Percentiles rank a stretch among this genome's conserved stretches.
Evolutionary conservation across 2,329 filamentous ascomycete species (phyloP).

Genomic region (Biscogniauxia sp.): DNA sequence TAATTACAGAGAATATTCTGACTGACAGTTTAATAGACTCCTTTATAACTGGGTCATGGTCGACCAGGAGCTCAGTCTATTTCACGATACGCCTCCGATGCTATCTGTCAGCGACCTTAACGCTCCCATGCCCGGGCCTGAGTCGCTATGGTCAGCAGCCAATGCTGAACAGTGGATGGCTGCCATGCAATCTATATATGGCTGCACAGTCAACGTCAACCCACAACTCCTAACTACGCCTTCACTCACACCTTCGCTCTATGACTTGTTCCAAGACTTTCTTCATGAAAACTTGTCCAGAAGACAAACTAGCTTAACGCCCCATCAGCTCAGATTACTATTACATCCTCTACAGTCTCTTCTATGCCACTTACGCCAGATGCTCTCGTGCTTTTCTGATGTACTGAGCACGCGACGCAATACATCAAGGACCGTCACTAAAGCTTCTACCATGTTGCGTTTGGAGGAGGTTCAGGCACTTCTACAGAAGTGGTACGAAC

Average conservation of each 20-base stretch:
- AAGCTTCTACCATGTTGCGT: constrained; percentile 56
- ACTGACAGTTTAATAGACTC: constrained; percentile 45
- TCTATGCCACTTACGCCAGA: constrained; percentile 62
- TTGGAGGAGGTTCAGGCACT: constrained; percentile 64
- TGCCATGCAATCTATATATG: constrained; percentile 57
- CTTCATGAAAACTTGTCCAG: constrained; percentile 60
- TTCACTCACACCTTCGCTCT: constrained; percentile 55
- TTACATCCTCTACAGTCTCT: constrained; percentile 67
- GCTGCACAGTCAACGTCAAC: constrained; percentile 47
- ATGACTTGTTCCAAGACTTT: constrained; percentile 66
- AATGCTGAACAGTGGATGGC: constrained; percentile 58
- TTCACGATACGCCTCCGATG: constrained; percentile 61
- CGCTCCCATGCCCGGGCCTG: constrained; percentile 60
- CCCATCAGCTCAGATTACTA: constrained; percentile 63
- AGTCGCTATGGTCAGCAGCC: constrained; percentile 61
- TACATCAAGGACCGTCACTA: constrained; percentile 49
- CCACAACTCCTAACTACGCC: constrained; percentile 51
- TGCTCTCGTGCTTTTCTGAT: constrained; percentile 64
- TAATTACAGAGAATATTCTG: constrained; percentile 11
- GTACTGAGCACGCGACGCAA: constrained; percentile 42
- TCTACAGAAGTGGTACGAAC: constrained; percentile 64
- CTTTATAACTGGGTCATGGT: constrained; percentile 76
- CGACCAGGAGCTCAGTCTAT: constrained; percentile 68
- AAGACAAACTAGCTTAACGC: constrained; percentile 42
- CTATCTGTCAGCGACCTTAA: constrained; percentile 65